A percentile compares a stretch with the other conserved stretches of the same genome.
phyloP scores from a whole-genome alignment of 2,329 filamentous ascomycete genomes.

The Xylariaceae sp. region DNA sequence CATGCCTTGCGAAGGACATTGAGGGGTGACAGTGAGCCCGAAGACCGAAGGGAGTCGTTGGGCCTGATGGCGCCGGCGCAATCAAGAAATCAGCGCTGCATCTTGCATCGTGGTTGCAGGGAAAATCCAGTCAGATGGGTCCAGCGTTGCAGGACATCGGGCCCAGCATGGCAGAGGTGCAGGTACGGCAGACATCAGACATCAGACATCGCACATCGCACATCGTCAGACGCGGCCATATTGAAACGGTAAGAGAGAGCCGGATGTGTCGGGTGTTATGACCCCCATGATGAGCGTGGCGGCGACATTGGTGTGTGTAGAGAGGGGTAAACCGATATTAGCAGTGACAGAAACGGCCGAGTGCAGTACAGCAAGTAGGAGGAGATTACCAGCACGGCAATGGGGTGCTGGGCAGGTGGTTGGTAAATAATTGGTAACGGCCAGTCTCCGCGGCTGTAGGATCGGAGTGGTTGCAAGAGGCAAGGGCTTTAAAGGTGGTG shows the following conservation, averaged over 20 bases:
- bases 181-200: conserved; percentile 19
- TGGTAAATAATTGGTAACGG: neutral
- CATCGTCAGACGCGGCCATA: neutral
- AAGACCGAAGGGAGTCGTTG: neutral
- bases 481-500: neutral
- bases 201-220: too few relatives aligned
- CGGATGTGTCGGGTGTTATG: neutral
- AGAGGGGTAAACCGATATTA: neutral
- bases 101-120: conserved; percentile 14
- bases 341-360: neutral
- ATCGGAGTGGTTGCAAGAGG: neutral
- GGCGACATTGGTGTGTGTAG: neutral
- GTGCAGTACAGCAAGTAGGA: neutral
- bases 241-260: neutral
- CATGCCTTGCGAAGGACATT: neutral
- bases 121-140: conserved; percentile 16
- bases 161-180: conserved; percentile 10
- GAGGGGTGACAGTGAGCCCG: neutral
- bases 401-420: neutral
- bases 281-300: conserved; percentile 3
- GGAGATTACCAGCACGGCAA: neutral
- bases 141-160: conserved; percentile 19
- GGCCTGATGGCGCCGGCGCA: neutral
- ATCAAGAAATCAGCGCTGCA: conserved; percentile 4
- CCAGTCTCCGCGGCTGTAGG: neutral